A percentile compares a stretch with the other conserved stretches of the same genome.
Conservation (phyloP, 2,329 filamentous ascomycete species). For the Seiridium unicorne region DNA sequence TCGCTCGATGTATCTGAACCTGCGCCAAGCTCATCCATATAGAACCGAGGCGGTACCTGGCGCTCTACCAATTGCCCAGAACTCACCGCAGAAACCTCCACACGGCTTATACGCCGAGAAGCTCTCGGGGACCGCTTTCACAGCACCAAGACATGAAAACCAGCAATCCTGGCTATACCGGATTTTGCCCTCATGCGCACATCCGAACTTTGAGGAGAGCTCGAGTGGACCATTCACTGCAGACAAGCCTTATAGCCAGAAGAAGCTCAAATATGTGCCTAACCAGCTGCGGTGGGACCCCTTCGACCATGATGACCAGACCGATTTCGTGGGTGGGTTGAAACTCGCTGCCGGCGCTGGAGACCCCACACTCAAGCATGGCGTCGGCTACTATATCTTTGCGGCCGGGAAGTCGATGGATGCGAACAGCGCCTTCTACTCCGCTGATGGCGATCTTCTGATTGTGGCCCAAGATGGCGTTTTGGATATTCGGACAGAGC, state of each 20-base stretch:
- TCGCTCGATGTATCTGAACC: too few relatives aligned
- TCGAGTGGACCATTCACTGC: conserved; percentile 40
- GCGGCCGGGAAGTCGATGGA: conserved; percentile 72
- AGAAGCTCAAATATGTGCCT: conserved; percentile 69
- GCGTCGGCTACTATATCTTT: conserved; percentile 70
- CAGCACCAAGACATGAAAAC: conserved; percentile 56
- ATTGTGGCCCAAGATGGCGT: conserved; percentile 66
- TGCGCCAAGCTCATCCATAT: neutral
- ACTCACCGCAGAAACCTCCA: conserved; percentile 70
- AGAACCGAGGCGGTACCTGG: conserved; percentile 66
- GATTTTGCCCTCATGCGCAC: conserved; percentile 53
- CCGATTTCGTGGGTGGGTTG: conserved; percentile 46
- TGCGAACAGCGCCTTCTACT: conserved; percentile 68
- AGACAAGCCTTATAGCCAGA: conserved; percentile 44
- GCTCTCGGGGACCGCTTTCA: conserved; percentile 60
- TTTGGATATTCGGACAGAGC: conserved; percentile 65
- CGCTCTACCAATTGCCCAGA: conserved; percentile 64
- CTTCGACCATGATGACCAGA: conserved; percentile 67
- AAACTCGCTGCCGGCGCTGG: conserved; percentile 70
- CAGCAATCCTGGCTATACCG: conserved; percentile 61
- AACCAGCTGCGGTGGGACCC: conserved; percentile 84
- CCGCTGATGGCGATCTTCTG: conserved; percentile 68
- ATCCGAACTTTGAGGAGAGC: conserved; percentile 34
- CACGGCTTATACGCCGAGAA: conserved; percentile 71
- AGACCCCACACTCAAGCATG: conserved; percentile 70